These are phyloP conservation scores for Oryza australiensis DNA, from an alignment of 176 grass and related monocot genomes.

Conservation along the genomic window DNA sequence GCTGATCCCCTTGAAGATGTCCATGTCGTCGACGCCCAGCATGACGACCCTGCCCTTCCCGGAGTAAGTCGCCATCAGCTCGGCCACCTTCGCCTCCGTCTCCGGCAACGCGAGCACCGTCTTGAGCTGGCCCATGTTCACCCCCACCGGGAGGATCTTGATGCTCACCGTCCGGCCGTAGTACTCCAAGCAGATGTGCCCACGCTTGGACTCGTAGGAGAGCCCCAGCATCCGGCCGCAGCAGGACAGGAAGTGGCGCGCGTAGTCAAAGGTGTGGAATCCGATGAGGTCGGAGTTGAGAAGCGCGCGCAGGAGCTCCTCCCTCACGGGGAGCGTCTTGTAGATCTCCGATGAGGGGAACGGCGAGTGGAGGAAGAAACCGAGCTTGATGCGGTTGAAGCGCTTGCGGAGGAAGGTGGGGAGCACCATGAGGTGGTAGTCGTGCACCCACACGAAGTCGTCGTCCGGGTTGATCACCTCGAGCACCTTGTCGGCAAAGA, in stretches of 20 bases:
- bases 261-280: conserved; percentile 98
- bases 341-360: conserved; percentile 96
- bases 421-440: conserved; percentile 97
- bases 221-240: conserved; percentile 85
- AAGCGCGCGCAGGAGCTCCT: conserved; percentile 79
- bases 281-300: conserved; percentile 96
- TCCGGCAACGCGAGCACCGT: conserved; percentile 52
- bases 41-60: conserved; percentile 71
- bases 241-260: conserved; percentile 93
- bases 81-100: conserved; percentile 67
- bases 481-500: conserved; percentile 89
- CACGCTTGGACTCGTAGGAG: conserved; percentile 81
- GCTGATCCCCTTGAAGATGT: conserved; percentile 97
- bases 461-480: conserved; percentile 97
- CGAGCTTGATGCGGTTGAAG: conserved; percentile 89
- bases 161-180: conserved; percentile 93
- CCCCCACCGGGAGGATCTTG: conserved; percentile 85
- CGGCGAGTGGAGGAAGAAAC: conserved; percentile 89
- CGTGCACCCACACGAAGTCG: conserved; percentile 96
- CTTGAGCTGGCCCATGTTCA: conserved; percentile 78
- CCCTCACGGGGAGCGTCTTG: conserved; percentile 84
- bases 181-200: conserved; percentile 86
- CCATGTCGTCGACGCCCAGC: conserved; percentile 96
- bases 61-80: conserved; percentile 62
- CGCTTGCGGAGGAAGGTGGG: conserved; percentile 90